These are phyloP conservation scores for Penicillium aurantiogriseum DNA, from an alignment of 2,329 filamentous ascomycete species.

Conservation along the genomic window DNA sequence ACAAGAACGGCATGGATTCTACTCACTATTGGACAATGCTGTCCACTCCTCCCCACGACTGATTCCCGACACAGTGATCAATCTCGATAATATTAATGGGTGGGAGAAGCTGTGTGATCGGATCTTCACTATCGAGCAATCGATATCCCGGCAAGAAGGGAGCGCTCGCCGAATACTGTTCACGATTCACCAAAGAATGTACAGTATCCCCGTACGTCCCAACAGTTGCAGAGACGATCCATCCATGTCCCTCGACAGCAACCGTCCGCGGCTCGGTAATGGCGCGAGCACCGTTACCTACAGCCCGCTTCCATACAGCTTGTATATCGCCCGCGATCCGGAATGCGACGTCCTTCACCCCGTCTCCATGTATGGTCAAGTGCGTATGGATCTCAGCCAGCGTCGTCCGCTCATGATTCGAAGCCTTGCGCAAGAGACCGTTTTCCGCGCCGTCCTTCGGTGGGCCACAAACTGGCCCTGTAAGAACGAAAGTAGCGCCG, in stretches of 20 bases:
- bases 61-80: conserved; percentile 94
- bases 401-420: conserved; percentile 58
- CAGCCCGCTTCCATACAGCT: conserved; percentile 69
- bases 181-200: conserved; percentile 76
- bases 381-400: conserved; percentile 74
- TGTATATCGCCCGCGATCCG: conserved; percentile 74
- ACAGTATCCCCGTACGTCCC: conserved; percentile 86
- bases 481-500: conserved; percentile 77
- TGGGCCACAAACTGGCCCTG: conserved; percentile 68
- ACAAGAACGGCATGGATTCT: conserved; percentile 20
- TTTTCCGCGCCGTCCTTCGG: conserved; percentile 53
- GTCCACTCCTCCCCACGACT: conserved; percentile 82
- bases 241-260: conserved; percentile 53
- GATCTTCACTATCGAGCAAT: conserved; percentile 47
- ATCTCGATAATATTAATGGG: conserved; percentile 68
- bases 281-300: conserved; percentile 64
- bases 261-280: conserved; percentile 60
- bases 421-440: conserved; percentile 44
- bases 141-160: conserved; percentile 76
- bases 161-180: conserved; percentile 58
- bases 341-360: conserved; percentile 89
- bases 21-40: conserved; percentile 54
- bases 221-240: conserved; percentile 70
- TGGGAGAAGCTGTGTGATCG: conserved; percentile 53
- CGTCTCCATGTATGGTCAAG: conserved; percentile 79